Percentiles rank a stretch among this genome's conserved stretches.
Conservation (phyloP, 2,329 filamentous ascomycete genomes). For the Colletotrichum sp. region DNA sequence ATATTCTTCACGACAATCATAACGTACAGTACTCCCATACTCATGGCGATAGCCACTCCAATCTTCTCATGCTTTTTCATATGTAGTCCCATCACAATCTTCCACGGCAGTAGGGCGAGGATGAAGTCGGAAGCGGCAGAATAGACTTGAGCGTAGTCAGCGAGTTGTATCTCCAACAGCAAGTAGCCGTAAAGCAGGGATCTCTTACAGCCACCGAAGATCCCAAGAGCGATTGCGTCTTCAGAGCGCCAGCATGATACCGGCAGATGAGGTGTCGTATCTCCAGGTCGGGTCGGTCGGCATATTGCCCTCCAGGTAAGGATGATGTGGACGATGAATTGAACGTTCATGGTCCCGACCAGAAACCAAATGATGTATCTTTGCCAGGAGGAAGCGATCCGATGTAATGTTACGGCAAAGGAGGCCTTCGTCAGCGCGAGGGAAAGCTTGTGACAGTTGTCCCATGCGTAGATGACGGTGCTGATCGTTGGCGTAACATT, state of each 20-base stretch:
- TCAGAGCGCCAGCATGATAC: background rate
- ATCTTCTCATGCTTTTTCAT: conserved; percentile 37
- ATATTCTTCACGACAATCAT: background rate
- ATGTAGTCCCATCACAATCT: conserved; percentile 33
- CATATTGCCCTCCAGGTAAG: background rate
- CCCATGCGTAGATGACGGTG: background rate
- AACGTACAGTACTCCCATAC: conserved; percentile 32
- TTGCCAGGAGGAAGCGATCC: conserved; percentile 23
- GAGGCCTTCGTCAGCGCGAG: background rate
- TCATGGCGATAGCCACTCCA: conserved; percentile 37
- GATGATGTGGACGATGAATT: background rate
- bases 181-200: background rate
- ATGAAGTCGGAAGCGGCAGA: background rate
- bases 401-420: conserved; percentile 15
- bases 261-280: background rate
- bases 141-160: background rate
- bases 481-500: background rate
- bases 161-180: background rate
- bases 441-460: background rate
- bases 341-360: conserved; percentile 25
- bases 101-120: conserved; percentile 35
- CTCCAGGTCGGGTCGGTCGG: background rate
- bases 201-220: background rate
- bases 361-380: conserved; percentile 27
- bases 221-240: background rate